A percentile compares a stretch with the other conserved stretches of the same genome.
Conservation (phyloP, 768 basidiomycete genomes). For the Phlebiopsis gigantea region DNA sequence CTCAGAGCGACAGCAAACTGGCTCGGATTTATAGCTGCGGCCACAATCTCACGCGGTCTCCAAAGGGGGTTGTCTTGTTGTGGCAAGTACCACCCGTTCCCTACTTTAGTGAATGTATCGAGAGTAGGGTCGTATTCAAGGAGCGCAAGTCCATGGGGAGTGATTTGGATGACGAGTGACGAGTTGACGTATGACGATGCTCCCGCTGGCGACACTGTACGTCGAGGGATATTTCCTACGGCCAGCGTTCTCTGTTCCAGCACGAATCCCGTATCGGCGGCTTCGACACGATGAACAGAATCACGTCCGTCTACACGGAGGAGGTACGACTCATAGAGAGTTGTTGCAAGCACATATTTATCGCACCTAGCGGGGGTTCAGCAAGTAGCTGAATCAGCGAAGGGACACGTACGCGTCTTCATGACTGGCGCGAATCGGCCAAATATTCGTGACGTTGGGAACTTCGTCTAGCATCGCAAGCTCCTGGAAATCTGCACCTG, state of each 20-base stretch:
- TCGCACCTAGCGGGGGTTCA: constrained; percentile 35
- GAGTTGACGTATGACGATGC: constrained; percentile 39
- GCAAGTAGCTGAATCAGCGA: background rate
- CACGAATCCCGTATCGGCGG: constrained; percentile 38
- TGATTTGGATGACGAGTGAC: constrained; percentile 68
- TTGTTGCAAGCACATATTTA: constrained; percentile 56
- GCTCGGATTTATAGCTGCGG: constrained; percentile 63
- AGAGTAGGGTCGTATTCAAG: constrained; percentile 48
- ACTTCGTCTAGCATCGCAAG: constrained; percentile 54
- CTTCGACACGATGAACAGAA: constrained; percentile 35
- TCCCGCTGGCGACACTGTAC: constrained; percentile 18
- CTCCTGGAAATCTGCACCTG: constrained; percentile 76
- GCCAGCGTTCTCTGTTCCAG: constrained; percentile 54
- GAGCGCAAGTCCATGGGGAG: constrained; percentile 47
- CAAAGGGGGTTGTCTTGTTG: constrained; percentile 18
- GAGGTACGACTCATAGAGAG: constrained; percentile 47
- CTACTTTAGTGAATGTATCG: constrained; percentile 35
- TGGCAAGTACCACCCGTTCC: constrained; percentile 36
- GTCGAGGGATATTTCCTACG: constrained; percentile 48
- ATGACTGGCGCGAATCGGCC: constrained; percentile 48
- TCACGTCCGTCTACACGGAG: constrained; percentile 47
- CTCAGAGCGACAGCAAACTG: constrained; percentile 60
- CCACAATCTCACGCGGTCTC: constrained; percentile 46
- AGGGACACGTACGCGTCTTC: constrained; percentile 41
- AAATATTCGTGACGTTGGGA: constrained; percentile 51